These are phyloP conservation scores for Suhomyces guaymorum DNA, from an alignment of 1,139 yeast genomes.

Conservation along the genomic window DNA sequence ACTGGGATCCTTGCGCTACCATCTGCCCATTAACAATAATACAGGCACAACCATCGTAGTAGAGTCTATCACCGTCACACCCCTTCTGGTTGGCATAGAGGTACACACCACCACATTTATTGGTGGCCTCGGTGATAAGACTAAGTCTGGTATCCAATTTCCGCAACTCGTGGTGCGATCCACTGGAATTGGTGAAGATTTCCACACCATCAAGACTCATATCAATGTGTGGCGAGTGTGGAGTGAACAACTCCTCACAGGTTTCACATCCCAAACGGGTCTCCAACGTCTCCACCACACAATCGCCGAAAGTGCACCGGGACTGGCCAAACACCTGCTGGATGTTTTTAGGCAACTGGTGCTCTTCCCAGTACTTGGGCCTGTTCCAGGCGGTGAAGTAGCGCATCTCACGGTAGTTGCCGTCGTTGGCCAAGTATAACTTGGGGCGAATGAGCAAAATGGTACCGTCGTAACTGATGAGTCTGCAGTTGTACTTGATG, in stretches of 20 bases:
- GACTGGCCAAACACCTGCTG: slow-evolving; percentile 63
- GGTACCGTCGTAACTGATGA: slow-evolving; percentile 75
- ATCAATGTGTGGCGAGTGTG: slow-evolving; percentile 89
- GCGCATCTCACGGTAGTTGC: slow-evolving; percentile 96
- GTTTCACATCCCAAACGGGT: slow-evolving; percentile 94
- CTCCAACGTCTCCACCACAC: slow-evolving; percentile 77
- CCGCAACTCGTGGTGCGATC: slow-evolving; percentile 93
- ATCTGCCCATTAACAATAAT: slow-evolving; percentile 89
- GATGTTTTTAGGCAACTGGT: slow-evolving; percentile 67
- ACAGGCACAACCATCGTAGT: slow-evolving; percentile 95
- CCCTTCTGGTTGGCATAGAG: slow-evolving; percentile 94
- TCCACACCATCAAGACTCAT: slow-evolving; percentile 96
- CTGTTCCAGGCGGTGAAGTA: slow-evolving; percentile 93
- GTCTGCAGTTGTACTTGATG: slow-evolving; percentile 87
- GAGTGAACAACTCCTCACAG: slow-evolving; percentile 96
- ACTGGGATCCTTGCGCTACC: slow-evolving; percentile 92
- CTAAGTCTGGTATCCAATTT: slow-evolving; percentile 82
- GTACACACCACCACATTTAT: slow-evolving; percentile 95
- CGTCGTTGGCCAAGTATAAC: slow-evolving; percentile 91
- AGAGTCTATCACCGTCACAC: slow-evolving; percentile 95
- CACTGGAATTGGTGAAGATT: slow-evolving; percentile 91
- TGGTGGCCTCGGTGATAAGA: slow-evolving; percentile 86
- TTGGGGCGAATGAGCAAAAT: slow-evolving; percentile 89
- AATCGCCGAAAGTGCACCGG: slow-evolving; percentile 83
- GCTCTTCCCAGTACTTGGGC: slow-evolving; percentile 71